Evolutionary conservation across 2,329 filamentous ascomycete genomes (phyloP), one percentile per base, ranked within the genome.

Genomic region (Exophiala bonariae): DNA sequence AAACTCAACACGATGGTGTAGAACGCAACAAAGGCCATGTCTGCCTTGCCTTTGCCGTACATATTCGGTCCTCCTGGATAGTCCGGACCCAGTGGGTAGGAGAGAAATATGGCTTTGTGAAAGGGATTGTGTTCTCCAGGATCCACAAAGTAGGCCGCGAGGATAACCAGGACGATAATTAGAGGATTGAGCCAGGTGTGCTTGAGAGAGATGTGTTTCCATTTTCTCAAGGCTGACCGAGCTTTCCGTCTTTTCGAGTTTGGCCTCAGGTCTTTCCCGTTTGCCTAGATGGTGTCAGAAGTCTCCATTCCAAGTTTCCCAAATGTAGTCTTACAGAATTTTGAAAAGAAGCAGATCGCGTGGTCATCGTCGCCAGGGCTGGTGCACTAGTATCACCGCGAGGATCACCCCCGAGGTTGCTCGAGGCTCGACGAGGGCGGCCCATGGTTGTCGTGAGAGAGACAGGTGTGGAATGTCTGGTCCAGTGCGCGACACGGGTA

Each of bases 1-100:
- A 95, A 95, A 60, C 85, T 87, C 54, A 95, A 77, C 35, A 95
- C 83, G 54, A 95, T 74, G 45, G 81, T 89, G 71, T 95, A 95
- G 71, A 95, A 95, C 56, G 73, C 70, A 41, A 95, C 87, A 61
- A 95, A 89, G 44, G 85, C 85, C 44, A 92, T 73, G 65, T 95
- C 89, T 74, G 81, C 83, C 32, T 67, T 74, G 11, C 89, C 89
- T 69, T 95, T 95, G 68, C 85, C 88, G 70, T 95, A 95, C 57
- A 88, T 85, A 18, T 69, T 66, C 19, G 71, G 63, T 55, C 51
- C 75, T 68, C 55, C 69, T 2, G 67, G 66, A 47, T 64, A 70
- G 22, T 64, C 59, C 2, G 64, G 68, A n/a, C 85, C 80, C 47
- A 89, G 74, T 54, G 80, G 79, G 72, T 95, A 95, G 39, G 88